Percentiles rank a stretch among this genome's conserved stretches.
Conservation (phyloP, 2,329 filamentous ascomycete genomes). For the Xylaria sp. region DNA sequence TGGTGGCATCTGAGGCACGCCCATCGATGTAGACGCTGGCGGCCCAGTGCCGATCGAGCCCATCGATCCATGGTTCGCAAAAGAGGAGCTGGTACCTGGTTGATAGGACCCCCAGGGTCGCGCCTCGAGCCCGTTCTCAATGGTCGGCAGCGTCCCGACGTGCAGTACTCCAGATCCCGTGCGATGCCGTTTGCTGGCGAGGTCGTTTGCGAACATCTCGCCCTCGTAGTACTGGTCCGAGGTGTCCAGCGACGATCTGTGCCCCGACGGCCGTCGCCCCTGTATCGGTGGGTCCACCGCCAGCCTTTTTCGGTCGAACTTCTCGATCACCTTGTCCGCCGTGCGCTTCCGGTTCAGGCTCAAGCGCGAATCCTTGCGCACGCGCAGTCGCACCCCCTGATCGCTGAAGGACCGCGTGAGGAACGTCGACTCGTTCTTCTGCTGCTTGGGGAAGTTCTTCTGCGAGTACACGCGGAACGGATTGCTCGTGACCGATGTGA, state of each 20-base stretch:
- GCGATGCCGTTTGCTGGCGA: slow-evolving; percentile 25
- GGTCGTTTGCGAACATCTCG: slow-evolving; percentile 24
- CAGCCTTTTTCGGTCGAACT: slow-evolving; percentile 21
- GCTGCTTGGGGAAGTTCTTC: slow-evolving; percentile 75
- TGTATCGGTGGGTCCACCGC: slow-evolving; percentile 15
- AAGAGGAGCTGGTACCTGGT: slow-evolving; percentile 19
- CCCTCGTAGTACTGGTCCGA: slow-evolving; percentile 26
- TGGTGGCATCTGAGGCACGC: slow-evolving; percentile 28
- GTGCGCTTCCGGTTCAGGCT: slow-evolving; percentile 43
- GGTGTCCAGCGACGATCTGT: slow-evolving; percentile 24
- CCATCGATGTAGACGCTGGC: slow-evolving; percentile 25
- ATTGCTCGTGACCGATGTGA: slow-evolving; percentile 37
- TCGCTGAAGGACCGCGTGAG: slow-evolving; percentile 79
- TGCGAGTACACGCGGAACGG: slow-evolving; percentile 59
- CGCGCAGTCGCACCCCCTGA: slow-evolving; percentile 74
- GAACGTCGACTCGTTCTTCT: slow-evolving; percentile 61
- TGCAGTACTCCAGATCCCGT: slow-evolving; percentile 24
- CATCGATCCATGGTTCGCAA: slow-evolving; percentile 21
- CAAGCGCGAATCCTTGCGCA: slow-evolving; percentile 74
- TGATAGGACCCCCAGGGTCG: slow-evolving; percentile 26
- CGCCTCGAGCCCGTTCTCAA: slow-evolving; percentile 26
- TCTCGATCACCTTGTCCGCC: slow-evolving; percentile 29
- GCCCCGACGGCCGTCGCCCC: slow-evolving; percentile 17
- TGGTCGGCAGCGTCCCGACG: slow-evolving; percentile 6
- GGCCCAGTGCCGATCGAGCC: slow-evolving; percentile 27